Evolutionary conservation across 176 grass and related monocot genomes (phyloP).

Genomic region (Oryza brachyantha): DNA sequence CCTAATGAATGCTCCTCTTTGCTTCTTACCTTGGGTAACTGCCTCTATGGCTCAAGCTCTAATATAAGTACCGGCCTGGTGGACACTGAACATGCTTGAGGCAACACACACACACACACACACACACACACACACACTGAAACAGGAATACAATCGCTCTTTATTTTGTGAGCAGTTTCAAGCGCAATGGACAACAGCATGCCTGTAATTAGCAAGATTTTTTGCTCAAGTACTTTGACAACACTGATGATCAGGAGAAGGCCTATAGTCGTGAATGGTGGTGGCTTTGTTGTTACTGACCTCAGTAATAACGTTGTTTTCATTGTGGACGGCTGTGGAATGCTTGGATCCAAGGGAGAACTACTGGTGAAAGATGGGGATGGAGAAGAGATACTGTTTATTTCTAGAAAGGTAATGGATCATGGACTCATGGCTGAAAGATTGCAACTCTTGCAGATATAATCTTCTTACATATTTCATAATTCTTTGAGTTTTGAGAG

Average conservation of each 20-base stretch:
- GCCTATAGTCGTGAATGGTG: constrained; percentile 63
- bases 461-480: background rate
- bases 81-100: constrained; percentile 24
- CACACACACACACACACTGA: constrained; percentile 34
- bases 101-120: constrained; percentile 36
- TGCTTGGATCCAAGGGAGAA: constrained; percentile 71
- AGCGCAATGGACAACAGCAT: constrained; percentile 43
- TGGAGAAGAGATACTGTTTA: constrained; percentile 64
- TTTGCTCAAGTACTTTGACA: constrained; percentile 48
- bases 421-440: background rate
- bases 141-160: constrained; percentile 22
- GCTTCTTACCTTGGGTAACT: constrained; percentile 43
- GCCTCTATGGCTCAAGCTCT: background rate
- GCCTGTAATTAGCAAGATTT: constrained; percentile 84
- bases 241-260: constrained; percentile 66
- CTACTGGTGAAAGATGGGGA: constrained; percentile 64
- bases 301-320: constrained; percentile 49
- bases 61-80: constrained; percentile 44
- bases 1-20: constrained; percentile 38
- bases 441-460: constrained; percentile 6
- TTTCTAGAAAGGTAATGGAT: constrained; percentile 75
- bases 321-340: constrained; percentile 79
- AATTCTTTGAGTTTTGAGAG: background rate
- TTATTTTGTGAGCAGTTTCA: constrained; percentile 6
- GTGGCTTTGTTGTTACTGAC: constrained; percentile 81